Evolutionary conservation across 495 filamentous ascomycete genomes (phyloP).

Genomic region (Acidiella bohemica): DNA sequence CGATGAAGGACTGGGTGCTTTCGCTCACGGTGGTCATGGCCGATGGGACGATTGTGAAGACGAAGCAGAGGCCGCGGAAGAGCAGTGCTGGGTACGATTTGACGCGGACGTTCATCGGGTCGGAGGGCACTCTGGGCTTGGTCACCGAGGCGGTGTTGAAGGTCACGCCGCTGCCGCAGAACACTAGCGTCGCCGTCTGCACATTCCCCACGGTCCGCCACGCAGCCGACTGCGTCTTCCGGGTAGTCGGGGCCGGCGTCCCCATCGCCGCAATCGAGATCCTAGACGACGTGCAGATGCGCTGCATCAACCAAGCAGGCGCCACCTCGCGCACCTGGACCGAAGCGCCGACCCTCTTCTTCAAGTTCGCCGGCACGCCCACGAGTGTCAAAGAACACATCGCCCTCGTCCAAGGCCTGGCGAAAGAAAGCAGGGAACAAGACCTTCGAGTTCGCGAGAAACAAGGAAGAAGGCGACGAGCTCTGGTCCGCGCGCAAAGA

Average conservation of each 20-base stretch:
- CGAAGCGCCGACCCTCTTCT: conserved; percentile 77
- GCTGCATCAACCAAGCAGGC: conserved; percentile 71
- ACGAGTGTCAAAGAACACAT: conserved; percentile 73
- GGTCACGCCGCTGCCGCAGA: conserved; percentile 62
- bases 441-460: conserved; percentile 68
- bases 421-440: conserved; percentile 46
- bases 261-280: conserved; percentile 84
- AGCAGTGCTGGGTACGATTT: conserved; percentile 79
- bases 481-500: conserved; percentile 76
- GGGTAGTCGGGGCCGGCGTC: conserved; percentile 65
- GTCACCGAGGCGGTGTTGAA: conserved; percentile 80
- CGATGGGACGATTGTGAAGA: conserved; percentile 86
- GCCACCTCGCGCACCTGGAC: conserved; percentile 59
- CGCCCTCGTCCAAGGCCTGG: conserved; percentile 51
- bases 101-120: conserved; percentile 72
- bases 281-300: conserved; percentile 89
- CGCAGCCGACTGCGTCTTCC: conserved; percentile 68
- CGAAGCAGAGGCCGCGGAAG: conserved; percentile 62
- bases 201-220: conserved; percentile 64
- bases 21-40: conserved; percentile 83
- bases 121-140: conserved; percentile 84
- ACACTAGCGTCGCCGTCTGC: conserved; percentile 70
- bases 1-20: conserved; percentile 94
- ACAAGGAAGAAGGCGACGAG: conserved; percentile 53
- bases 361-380: conserved; percentile 79